These are phyloP conservation scores for Saccharomyces hybrid DNA, from an alignment of 1,139 yeast genomes.

Conservation along the genomic window DNA sequence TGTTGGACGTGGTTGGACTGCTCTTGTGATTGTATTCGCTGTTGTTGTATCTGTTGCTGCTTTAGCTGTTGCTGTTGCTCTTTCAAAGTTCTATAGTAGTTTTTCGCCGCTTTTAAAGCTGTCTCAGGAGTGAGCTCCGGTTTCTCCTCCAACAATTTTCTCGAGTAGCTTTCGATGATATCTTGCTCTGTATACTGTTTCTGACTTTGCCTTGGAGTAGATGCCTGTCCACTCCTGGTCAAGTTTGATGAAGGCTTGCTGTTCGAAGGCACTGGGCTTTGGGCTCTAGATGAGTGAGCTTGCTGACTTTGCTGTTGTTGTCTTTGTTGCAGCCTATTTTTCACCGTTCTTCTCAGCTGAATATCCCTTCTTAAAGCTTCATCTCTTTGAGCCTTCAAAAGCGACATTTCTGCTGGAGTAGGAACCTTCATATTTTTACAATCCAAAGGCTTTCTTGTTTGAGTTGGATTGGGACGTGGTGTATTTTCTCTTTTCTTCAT, in stretches of 20 bases:
- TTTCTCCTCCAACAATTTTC: conserved; percentile 27
- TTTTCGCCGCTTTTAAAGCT: conserved; percentile 31
- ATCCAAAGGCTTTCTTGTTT: conserved; percentile 34
- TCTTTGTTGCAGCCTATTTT: conserved; percentile 27
- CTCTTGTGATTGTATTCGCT: background rate
- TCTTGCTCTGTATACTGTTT: conserved; percentile 24
- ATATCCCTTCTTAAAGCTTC: conserved; percentile 47
- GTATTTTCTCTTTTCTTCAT: conserved; percentile 80
- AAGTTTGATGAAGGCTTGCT: background rate
- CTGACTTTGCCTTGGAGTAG: conserved; percentile 10
- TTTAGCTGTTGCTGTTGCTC: conserved; percentile 12
- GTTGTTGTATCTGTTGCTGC: conserved; percentile 5
- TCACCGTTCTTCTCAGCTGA: conserved; percentile 30
- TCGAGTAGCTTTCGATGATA: conserved; percentile 28
- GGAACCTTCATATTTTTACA: conserved; percentile 45
- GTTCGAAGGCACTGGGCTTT: background rate
- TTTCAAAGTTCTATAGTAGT: conserved; percentile 19
- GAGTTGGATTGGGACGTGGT: conserved; percentile 46
- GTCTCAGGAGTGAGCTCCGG: conserved; percentile 28
- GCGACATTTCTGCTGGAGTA: conserved; percentile 76
- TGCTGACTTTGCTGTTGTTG: conserved; percentile 20
- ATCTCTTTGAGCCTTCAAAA: conserved; percentile 77
- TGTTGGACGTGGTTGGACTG: conserved; percentile 1
- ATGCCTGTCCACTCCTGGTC: conserved; percentile 2
- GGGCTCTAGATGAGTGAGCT: conserved; percentile 15